Evolutionary conservation across 2,329 filamentous ascomycete species (phyloP).

Genomic region (Colletotrichum endophyticum): DNA sequence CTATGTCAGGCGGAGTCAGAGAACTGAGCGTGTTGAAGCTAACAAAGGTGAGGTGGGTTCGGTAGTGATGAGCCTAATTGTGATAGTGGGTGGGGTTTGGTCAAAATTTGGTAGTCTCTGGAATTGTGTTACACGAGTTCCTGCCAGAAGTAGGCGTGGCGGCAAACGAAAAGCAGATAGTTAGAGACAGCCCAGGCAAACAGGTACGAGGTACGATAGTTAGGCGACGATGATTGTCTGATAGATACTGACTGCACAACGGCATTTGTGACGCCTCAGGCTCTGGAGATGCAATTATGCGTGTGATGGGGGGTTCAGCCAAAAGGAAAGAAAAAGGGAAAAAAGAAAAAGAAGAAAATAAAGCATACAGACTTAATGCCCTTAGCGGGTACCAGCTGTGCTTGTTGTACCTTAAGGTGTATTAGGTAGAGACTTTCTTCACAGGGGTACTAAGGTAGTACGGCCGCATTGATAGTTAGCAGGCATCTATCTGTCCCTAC

Average conservation of each 20-base stretch:
- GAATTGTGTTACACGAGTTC: not conserved
- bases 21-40: not conserved
- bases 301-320: not conserved
- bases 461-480: too few species aligned
- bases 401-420: too few species aligned
- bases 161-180: not conserved
- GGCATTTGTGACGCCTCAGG: not conserved
- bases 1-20: not conserved
- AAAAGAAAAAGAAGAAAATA: too few species aligned
- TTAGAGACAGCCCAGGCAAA: not conserved
- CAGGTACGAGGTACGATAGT: too few species aligned
- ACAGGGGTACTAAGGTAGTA: too few species aligned
- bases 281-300: not conserved
- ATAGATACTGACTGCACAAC: not conserved
- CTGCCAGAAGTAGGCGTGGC: not conserved
- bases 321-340: not conserved
- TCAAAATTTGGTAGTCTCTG: not conserved
- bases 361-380: too few species aligned
- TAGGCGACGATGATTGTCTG: not conserved
- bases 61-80: not conserved
- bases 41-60: not conserved
- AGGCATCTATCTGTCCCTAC: too few species aligned
- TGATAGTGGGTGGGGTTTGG: not conserved
- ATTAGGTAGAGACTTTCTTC: too few species aligned
- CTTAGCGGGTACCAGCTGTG: too few species aligned